Evolutionary conservation across 805 yeast species (phyloP).

Genomic region (Barnettozyma siamensis): DNA sequence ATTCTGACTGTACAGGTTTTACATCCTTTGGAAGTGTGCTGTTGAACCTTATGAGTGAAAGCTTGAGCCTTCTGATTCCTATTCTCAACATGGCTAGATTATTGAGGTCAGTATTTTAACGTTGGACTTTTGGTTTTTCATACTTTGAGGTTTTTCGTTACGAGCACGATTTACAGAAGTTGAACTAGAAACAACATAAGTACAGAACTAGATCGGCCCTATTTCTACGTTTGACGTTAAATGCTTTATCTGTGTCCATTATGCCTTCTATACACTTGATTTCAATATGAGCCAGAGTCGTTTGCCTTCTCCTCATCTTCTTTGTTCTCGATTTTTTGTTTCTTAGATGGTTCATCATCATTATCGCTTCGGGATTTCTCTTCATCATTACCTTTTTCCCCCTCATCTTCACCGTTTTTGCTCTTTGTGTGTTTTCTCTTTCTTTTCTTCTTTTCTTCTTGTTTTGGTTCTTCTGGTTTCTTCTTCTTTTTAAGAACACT

Average conservation of each 20-base stretch:
- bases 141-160: background rate
- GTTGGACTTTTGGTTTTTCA: background rate
- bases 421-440: slow-evolving; percentile 20
- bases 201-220: too few species aligned
- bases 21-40: background rate
- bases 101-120: background rate
- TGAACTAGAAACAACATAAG: too few species aligned
- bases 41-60: slow-evolving; percentile 1
- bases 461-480: slow-evolving; percentile 15
- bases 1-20: too few species aligned
- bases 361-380: background rate
- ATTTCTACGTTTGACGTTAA: background rate
- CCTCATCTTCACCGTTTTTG: slow-evolving; percentile 5
- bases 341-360: background rate
- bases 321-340: background rate
- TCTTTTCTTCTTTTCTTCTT: slow-evolving; percentile 15
- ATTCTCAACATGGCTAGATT: slow-evolving; percentile 3
- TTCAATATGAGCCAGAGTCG: background rate
- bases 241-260: background rate
- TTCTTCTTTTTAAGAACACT: slow-evolving; percentile 74
- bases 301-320: background rate
- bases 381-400: background rate
- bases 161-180: too few species aligned
- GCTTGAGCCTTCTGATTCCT: background rate
- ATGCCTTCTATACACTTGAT: background rate